These are phyloP conservation scores for Fusarium coicis DNA, from an alignment of 2,329 filamentous ascomycete species.

Conservation along the genomic window DNA sequence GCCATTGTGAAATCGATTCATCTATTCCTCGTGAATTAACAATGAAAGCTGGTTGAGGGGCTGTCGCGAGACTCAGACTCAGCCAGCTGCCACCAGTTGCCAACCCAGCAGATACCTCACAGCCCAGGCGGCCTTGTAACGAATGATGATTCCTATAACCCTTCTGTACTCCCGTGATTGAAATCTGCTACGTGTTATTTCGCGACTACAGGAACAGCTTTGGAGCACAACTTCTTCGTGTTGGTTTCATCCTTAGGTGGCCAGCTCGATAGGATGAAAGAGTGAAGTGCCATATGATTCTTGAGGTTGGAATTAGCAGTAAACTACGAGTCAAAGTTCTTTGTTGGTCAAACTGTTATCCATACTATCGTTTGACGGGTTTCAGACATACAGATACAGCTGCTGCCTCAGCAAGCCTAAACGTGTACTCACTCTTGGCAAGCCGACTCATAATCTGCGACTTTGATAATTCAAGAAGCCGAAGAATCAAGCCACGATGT, in stretches of 20 bases:
- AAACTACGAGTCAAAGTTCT: neutral
- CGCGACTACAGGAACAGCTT: too few species aligned
- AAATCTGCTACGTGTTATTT: neutral
- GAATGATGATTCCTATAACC: neutral
- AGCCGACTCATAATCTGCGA: neutral
- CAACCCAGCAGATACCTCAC: neutral
- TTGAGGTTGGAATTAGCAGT: neutral
- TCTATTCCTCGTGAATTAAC: neutral
- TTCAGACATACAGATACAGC: neutral
- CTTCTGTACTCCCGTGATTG: neutral
- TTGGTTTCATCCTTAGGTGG: neutral
- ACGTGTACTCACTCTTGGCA: neutral
- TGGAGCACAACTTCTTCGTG: neutral
- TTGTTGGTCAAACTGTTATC: neutral
- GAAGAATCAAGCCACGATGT: neutral
- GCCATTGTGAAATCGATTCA: neutral
- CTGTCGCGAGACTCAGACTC: neutral
- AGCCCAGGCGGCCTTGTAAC: neutral
- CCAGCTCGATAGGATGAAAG: neutral
- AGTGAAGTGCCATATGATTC: neutral
- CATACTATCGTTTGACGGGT: neutral
- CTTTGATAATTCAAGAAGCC: neutral
- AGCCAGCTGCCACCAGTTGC: slow-evolving; percentile 18
- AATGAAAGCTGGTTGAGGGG: neutral
- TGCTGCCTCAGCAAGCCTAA: neutral